Base-by-base conservation (phyloP, 108 stramenopile genomes). In the Cyclotella cryptica region DNA sequence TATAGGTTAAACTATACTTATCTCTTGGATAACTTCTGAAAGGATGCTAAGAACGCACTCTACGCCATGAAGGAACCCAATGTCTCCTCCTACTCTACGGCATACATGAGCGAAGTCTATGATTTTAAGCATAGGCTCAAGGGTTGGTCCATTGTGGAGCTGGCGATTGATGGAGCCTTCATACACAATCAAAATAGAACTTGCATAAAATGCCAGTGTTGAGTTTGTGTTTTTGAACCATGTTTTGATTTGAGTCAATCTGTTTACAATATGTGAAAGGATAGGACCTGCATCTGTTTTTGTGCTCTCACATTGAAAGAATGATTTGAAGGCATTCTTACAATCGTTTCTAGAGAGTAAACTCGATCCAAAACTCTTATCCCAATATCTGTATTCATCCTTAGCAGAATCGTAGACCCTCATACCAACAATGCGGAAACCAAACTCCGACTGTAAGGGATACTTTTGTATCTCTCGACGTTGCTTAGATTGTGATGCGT, bases 61-160 rank as follows among this genome's bases (percentile, higher is more conserved):
- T 27, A 95, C n/a, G 0, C 94, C 94, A 27, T 84, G 70, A 55
- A 88, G 66, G 63, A 78, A 87, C 9, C 86, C 86, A 18, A 21
- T 39, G 67, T 88, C 85, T 12, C 88, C 90, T 59, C 86, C 90
- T 10, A 68, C 41, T 22, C 87, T 47, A 35, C 89, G 84, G 29
- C 92, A 68, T 8, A 93, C 91, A 42, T 91, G 87, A 10, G 89
- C 88, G 70, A 96, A 93, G 71, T 96, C 95, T 17, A 96, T 93
- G 85, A 92, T 88, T 73, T 89, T 91, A 26, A 92, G 53, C 12
- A 74, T 64, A 15, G 81, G 87, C 0, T 71, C 80, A 28, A 54
- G 68, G 79, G 13, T 70, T 42, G 27, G 53, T 41, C 52, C 53
- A 7, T 9, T 11, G 14, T 60, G 44, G 0, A 14, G 35, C 10